A percentile compares a stretch with the other conserved stretches of the same genome.
Conservation (phyloP, 306 rosid species). For the Inga leiocalycina region DNA sequence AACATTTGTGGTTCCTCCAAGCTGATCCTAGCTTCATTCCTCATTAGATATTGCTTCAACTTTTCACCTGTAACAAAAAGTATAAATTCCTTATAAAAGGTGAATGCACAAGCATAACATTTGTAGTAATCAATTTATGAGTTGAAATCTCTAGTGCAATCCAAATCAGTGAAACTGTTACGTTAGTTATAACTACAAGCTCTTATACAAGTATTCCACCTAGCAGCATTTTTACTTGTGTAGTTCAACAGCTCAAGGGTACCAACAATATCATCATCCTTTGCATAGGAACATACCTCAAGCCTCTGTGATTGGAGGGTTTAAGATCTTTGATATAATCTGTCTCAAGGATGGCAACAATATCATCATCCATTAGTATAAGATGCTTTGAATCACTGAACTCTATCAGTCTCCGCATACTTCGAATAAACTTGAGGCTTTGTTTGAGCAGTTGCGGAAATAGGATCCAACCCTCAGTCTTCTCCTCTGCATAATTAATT, state of each 20-base stretch:
- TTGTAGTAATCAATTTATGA: not conserved
- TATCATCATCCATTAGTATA: constrained; percentile 83
- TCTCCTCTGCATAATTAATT: not conserved
- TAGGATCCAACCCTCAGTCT: not conserved
- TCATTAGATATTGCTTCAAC: not conserved
- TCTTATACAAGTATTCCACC: not conserved
- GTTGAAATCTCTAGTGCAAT: not conserved
- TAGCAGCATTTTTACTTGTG: too few relatives aligned
- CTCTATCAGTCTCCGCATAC: constrained; percentile 90
- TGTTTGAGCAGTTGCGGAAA: constrained; percentile 32
- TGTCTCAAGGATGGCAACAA: constrained; percentile 75
- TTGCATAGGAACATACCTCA: constrained; percentile 63
- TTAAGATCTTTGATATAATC: constrained; percentile 85
- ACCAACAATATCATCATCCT: constrained; percentile 86
- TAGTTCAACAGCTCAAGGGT: constrained; percentile 49
- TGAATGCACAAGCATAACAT: not conserved
- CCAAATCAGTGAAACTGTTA: not conserved
- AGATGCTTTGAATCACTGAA: constrained; percentile 83
- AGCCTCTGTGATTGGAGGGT: constrained; percentile 77
- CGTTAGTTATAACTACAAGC: not conserved
- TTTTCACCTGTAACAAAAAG: not conserved
- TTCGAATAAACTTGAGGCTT: constrained; percentile 81
- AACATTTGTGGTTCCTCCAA: not conserved
- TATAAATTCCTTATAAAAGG: not conserved
- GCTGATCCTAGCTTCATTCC: not conserved